Percentiles rank a stretch among this genome's conserved stretches.
Evolutionary conservation across 352 stramenopile genomes (phyloP).

Genomic region (Nothophytophthora sp.): DNA sequence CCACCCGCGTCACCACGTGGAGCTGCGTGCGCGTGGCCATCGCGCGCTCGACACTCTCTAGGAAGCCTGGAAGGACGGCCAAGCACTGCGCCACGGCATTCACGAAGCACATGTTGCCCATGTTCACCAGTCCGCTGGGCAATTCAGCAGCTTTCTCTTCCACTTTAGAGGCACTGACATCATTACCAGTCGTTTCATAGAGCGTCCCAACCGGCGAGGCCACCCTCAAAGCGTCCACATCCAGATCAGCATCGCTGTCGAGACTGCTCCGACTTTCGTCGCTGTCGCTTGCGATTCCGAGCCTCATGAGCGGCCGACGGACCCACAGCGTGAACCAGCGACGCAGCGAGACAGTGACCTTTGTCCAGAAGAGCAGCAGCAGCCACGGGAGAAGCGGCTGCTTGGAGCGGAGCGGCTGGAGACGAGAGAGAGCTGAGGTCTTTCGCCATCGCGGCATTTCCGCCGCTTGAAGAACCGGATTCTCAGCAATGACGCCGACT

Average conservation of each 20-base stretch:
- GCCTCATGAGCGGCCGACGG: constrained; percentile 30
- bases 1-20: constrained; percentile 10
- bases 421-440: constrained; percentile 3
- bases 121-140: constrained; percentile 33
- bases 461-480: too few species aligned
- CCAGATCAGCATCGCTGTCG: too few species aligned
- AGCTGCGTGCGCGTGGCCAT: neutral
- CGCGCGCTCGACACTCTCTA: neutral
- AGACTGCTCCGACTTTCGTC: too few species aligned
- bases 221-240: too few species aligned
- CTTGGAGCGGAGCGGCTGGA: constrained; percentile 7
- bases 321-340: constrained; percentile 31
- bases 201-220: too few species aligned
- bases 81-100: constrained; percentile 60
- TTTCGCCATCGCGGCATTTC: neutral
- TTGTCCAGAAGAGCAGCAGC: constrained; percentile 32
- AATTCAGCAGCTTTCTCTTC: too few species aligned
- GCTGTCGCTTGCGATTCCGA: constrained; percentile 33
- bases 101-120: constrained; percentile 59
- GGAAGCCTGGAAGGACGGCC: constrained; percentile 30
- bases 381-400: constrained; percentile 24
- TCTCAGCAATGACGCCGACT: too few species aligned
- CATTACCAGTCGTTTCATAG: too few species aligned
- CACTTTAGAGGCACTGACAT: too few species aligned
- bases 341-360: constrained; percentile 26